These are phyloP conservation scores for Lepraria neglecta DNA, from an alignment of 495 filamentous ascomycete genomes.

Conservation along the genomic window DNA sequence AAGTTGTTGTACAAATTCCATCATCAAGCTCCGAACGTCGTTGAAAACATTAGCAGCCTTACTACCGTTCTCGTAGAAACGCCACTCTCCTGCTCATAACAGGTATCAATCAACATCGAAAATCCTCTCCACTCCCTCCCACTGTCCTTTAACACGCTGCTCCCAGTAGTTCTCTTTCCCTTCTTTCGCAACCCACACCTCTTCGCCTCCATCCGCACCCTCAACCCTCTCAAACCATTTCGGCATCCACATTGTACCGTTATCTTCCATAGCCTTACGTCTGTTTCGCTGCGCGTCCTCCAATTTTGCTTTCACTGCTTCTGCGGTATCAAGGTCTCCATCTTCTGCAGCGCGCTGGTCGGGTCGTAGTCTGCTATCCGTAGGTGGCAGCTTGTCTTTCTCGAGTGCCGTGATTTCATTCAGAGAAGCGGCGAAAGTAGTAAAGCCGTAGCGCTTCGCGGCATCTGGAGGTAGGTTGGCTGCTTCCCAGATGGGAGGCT, in stretches of 20 bases:
- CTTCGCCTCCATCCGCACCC: conserved; percentile 50
- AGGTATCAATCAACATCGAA: conserved; percentile 44
- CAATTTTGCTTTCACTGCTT: conserved; percentile 71
- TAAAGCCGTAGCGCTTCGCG: conserved; percentile 75
- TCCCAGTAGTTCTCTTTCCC: conserved; percentile 93
- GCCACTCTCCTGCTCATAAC: background rate
- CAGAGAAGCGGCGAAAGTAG: conserved; percentile 73
- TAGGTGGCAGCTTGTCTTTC: conserved; percentile 61
- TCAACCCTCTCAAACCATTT: conserved; percentile 72
- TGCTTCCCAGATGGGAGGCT: conserved; percentile 61
- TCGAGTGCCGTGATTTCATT: conserved; percentile 87
- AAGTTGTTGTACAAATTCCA: too few relatives aligned
- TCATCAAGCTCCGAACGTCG: background rate
- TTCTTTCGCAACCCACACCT: conserved; percentile 71
- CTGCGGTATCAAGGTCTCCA: conserved; percentile 75
- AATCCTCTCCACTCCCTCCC: conserved; percentile 65
- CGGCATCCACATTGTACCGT: conserved; percentile 62
- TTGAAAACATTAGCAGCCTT: conserved; percentile 3
- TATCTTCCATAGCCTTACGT: conserved; percentile 66
- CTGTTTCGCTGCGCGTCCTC: conserved; percentile 80
- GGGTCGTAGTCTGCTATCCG: conserved; percentile 77
- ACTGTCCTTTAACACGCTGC: conserved; percentile 60
- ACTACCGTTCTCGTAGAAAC: background rate
- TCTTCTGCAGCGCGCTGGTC: conserved; percentile 85
- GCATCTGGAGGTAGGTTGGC: conserved; percentile 70